Conservation (phyloP, 176 grass and related monocot genomes). For the Metroxylon sagu region DNA sequence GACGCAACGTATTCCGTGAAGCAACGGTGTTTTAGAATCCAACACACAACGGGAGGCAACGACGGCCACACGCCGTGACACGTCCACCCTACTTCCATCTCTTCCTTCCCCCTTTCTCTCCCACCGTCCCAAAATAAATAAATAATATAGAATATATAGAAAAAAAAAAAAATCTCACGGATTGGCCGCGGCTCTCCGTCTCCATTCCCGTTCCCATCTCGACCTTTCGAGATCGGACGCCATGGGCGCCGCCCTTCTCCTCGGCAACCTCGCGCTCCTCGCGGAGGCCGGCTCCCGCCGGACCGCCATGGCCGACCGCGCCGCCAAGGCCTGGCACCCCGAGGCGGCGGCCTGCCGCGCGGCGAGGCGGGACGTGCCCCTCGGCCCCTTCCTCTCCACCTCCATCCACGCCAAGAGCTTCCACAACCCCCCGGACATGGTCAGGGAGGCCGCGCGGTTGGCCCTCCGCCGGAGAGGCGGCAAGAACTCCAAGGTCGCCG, state of each 20-base stretch:
- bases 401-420: not conserved
- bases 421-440: not conserved
- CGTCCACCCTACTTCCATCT: too few species aligned
- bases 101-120: too few species aligned
- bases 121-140: too few species aligned
- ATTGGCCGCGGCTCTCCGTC: too few species aligned
- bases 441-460: not conserved
- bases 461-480: not conserved
- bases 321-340: constrained; percentile 3
- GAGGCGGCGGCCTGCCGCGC: not conserved
- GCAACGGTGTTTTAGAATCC: too few species aligned
- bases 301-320: constrained; percentile 6
- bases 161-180: too few species aligned
- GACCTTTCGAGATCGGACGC: not conserved
- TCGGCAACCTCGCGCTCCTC: constrained; percentile 41
- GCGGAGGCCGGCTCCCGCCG: not conserved
- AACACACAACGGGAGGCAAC: too few species aligned
- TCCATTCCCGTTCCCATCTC: too few species aligned
- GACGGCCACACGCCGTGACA: too few species aligned
- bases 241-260: constrained; percentile 50
- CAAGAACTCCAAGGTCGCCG: constrained; percentile 29
- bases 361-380: constrained; percentile 8
- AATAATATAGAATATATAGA: too few species aligned
- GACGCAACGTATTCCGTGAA: too few species aligned
- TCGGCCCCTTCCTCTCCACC: constrained; percentile 5